Conservation (phyloP, 2,329 filamentous ascomycete genomes). For the Diaporthe sp. region DNA sequence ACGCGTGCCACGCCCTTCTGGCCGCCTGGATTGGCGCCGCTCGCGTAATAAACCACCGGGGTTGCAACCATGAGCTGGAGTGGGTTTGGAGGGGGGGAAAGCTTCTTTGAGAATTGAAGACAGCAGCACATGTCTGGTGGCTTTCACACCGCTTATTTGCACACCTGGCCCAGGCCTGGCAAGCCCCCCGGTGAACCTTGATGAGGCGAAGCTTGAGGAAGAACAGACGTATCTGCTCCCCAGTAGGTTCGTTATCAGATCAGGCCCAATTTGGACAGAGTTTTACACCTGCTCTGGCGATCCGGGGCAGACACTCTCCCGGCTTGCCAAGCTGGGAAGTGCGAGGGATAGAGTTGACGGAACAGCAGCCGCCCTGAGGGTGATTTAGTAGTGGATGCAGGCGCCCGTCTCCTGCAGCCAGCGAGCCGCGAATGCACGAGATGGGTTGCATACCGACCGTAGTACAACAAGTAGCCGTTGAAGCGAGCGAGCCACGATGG, state of each 20-base stretch:
- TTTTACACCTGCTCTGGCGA: neutral
- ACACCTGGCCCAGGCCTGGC: neutral
- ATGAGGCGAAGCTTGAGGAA: neutral
- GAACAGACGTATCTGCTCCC: neutral
- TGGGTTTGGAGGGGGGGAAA: neutral
- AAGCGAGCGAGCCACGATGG: neutral
- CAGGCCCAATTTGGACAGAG: neutral
- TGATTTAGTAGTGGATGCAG: neutral
- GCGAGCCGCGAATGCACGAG: neutral
- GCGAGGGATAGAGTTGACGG: neutral
- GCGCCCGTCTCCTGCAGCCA: constrained; percentile 6
- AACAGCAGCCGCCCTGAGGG: neutral
- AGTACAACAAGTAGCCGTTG: neutral
- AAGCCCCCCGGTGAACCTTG: constrained; percentile 1
- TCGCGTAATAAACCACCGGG: neutral
- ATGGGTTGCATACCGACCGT: constrained; percentile 3
- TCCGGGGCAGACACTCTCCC: neutral
- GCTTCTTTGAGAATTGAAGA: neutral
- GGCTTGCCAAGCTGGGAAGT: neutral
- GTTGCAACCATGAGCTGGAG: constrained; percentile 10
- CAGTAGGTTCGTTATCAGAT: neutral
- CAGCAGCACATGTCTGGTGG: neutral
- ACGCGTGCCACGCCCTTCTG: constrained; percentile 5
- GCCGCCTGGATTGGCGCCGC: neutral
- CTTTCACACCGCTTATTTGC: constrained; percentile 21